Percentiles rank a stretch among this genome's conserved stretches.
phyloP scores from a whole-genome alignment of 345 rosid species.

The Aurinia saxatilis region DNA sequence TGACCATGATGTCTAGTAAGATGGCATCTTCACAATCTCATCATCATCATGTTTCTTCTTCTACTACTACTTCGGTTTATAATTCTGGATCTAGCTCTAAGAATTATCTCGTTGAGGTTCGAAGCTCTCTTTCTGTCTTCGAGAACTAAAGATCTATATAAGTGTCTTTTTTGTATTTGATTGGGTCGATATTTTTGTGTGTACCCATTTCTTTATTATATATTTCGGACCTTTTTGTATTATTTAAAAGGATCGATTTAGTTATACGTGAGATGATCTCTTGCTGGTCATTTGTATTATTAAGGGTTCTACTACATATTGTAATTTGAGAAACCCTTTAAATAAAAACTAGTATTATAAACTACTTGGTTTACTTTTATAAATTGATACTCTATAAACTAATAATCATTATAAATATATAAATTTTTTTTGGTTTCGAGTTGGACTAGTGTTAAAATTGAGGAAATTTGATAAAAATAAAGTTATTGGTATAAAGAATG shows the following conservation, averaged over 20 bases:
- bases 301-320: not conserved
- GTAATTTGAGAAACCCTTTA: not conserved
- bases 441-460: too few relatives aligned
- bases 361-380: not conserved
- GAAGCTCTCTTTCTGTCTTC: too few relatives aligned
- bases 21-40: not conserved
- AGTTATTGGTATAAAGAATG: too few relatives aligned
- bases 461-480: too few relatives aligned
- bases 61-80: conserved; percentile 14
- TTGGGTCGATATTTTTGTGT: conserved; percentile 24
- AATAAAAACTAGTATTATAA: too few relatives aligned
- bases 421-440: too few relatives aligned
- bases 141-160: not conserved
- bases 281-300: not conserved
- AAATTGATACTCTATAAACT: not conserved
- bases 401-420: too few relatives aligned
- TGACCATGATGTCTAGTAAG: conserved; percentile 13
- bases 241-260: conserved; percentile 10
- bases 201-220: conserved; percentile 7
- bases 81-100: conserved; percentile 20
- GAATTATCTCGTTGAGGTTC: conserved; percentile 19
- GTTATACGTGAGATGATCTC: not conserved
- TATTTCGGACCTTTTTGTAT: conserved; percentile 8
- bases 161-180: not conserved
- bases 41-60: conserved; percentile 10